Percentiles rank a stretch among this genome's conserved stretches.
Evolutionary conservation across 257 asterid genomes (phyloP).

Genomic region (Nicotiana sylvestris): DNA sequence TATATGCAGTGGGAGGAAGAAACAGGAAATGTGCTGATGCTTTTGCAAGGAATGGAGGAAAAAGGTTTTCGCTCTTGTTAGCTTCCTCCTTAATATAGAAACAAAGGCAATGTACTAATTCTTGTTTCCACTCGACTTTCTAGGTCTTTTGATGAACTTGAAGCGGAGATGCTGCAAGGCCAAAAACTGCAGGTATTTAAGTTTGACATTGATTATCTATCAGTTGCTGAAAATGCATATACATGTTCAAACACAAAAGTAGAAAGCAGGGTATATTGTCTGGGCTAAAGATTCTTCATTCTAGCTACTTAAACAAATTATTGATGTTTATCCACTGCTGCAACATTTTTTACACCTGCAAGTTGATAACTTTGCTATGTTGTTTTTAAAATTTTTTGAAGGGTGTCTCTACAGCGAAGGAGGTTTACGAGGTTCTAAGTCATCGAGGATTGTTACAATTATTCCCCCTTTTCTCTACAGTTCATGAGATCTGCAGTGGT

Average conservation of each 20-base stretch:
- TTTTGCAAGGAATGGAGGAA: slow-evolving; percentile 78
- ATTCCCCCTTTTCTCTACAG: slow-evolving; percentile 86
- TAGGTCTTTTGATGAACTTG: slow-evolving; percentile 82
- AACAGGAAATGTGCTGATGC: slow-evolving; percentile 94
- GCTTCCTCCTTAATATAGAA: neutral
- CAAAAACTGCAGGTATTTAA: slow-evolving; percentile 74
- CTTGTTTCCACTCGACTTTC: neutral
- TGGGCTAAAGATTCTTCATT: neutral
- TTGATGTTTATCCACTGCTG: neutral
- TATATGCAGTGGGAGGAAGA: slow-evolving; percentile 78
- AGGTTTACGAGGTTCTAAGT: slow-evolving; percentile 70
- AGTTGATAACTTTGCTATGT: slow-evolving; percentile 7
- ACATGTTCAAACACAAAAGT: neutral
- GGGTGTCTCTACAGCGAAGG: slow-evolving; percentile 94
- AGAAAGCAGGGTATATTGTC: neutral
- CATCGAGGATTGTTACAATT: slow-evolving; percentile 77
- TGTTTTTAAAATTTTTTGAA: slow-evolving; percentile 13
- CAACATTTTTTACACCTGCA: neutral
- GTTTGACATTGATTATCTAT: neutral
- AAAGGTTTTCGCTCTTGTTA: slow-evolving; percentile 31
- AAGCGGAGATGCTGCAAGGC: slow-evolving; percentile 90
- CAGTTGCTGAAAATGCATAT: neutral
- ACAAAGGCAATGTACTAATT: neutral
- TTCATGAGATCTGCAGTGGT: slow-evolving; percentile 81
- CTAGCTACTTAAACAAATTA: neutral